phyloP scores from a whole-genome alignment of 345 rosid species.

The Eucalyptus coolabah region DNA sequence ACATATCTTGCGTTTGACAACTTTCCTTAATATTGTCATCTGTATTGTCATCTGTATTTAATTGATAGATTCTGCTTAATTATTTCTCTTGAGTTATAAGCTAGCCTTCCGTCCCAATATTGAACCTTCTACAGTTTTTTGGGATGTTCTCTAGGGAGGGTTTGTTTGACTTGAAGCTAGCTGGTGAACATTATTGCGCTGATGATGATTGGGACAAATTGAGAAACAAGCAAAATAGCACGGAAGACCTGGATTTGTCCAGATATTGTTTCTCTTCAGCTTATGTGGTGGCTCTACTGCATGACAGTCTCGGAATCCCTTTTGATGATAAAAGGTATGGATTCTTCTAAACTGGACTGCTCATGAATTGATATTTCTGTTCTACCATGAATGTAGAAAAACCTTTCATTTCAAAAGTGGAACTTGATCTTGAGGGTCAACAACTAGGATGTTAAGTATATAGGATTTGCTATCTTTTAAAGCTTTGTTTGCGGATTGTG shows the following conservation, averaged over 20 bases:
- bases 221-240: conserved; percentile 1
- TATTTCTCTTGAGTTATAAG: neutral
- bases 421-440: neutral
- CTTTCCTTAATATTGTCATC: neutral
- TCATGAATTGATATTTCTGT: neutral
- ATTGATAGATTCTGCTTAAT: neutral
- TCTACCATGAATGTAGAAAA: neutral
- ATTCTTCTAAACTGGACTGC: neutral
- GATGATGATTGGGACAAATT: conserved; percentile 14
- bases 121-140: conserved; percentile 20
- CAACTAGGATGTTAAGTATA: neutral
- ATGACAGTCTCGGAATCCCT: conserved; percentile 26
- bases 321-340: conserved; percentile 20
- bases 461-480: neutral
- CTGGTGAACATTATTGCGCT: conserved; percentile 23
- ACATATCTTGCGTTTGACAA: neutral
- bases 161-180: conserved; percentile 23
- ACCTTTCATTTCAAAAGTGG: neutral
- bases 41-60: neutral
- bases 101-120: neutral
- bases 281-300: conserved; percentile 24
- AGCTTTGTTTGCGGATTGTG: neutral
- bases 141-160: conserved; percentile 22
- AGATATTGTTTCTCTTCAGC: conserved; percentile 43
- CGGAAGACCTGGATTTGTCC: conserved; percentile 22